phyloP scores from a whole-genome alignment of 176 grass and related monocot species.

The Coix lacrymajobi region DNA sequence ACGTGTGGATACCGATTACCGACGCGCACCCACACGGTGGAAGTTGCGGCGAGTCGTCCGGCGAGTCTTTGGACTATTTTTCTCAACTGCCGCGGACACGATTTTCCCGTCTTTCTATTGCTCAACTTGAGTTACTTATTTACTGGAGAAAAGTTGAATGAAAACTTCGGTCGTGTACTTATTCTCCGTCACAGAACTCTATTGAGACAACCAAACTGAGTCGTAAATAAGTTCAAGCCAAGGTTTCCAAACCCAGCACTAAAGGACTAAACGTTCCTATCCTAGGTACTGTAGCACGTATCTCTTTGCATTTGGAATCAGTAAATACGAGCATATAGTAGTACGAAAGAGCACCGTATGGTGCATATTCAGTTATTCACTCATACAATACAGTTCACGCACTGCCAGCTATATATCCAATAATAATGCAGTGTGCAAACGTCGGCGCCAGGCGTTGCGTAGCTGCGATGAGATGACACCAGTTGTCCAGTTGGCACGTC shows the following conservation, averaged over 20 bases:
- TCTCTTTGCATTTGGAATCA: not conserved
- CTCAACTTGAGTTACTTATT: not conserved
- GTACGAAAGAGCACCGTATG: not conserved
- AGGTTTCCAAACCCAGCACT: no score
- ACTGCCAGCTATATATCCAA: not conserved
- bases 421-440: not conserved
- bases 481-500: not conserved
- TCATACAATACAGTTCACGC: not conserved
- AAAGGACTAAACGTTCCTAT: no score
- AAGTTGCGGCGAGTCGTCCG: not conserved
- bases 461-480: not conserved
- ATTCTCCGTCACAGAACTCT: no score
- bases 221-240: no score
- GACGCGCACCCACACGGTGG: not conserved
- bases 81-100: not conserved
- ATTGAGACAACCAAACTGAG: no score
- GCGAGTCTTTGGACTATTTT: not conserved
- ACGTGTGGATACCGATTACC: not conserved
- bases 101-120: not conserved
- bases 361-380: not conserved
- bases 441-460: not conserved
- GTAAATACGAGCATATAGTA: not conserved
- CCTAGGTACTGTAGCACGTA: no score
- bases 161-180: no score
- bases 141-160: no score